Base-by-base conservation (phyloP, 352 stramenopile genomes). In the Pythium myriotylum region DNA sequence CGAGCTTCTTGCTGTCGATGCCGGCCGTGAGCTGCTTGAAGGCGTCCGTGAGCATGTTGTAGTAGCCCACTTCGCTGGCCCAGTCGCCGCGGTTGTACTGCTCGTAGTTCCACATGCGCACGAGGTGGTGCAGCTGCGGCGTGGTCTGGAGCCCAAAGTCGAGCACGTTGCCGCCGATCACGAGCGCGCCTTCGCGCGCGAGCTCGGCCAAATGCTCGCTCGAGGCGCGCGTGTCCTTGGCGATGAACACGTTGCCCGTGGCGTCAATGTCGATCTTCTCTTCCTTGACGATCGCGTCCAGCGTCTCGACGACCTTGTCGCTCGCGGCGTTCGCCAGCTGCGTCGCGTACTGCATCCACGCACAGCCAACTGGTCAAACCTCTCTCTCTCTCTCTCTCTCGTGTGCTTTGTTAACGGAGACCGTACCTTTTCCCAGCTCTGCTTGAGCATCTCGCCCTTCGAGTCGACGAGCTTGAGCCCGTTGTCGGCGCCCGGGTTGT, bases 141-240 rank as follows among this genome's bases (percentile, higher is more conserved):
- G 97, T 99, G 24, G 96, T 99, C 47, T 99, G 90, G 41, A 98
- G 73, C 4, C 96, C 97, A 77, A 98, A 95, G 84, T 99, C 89
- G 39, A 97, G 73, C 37, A 98, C 91, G 32, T 92, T 90, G 56
- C 88, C 92, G 32, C 88, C 86, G 12, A 97, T 84, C 13, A 92
- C 88, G 26, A 95, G 80, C 59, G 96, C 84, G 39, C 94, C 94
- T 60, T 94, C 81, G 12, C 91, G 87, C 12, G 86, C 91, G 13
- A 98, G 80, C 51, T 95, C 77, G 3, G 87, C 77, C 47, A 99
- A 79, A 47, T 84, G 74, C 35, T 94, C 86, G 48, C 83, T 93
- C 23, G 79, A 92, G 23, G 77, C 77, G 24, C 97, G 87, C 43
- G 97, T 99, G 74, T 99, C 97, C 55, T 93, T 91, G 53, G 81